Conservation (phyloP, 2,329 filamentous ascomycete genomes). For the Ophiocordyceps robertsii region DNA sequence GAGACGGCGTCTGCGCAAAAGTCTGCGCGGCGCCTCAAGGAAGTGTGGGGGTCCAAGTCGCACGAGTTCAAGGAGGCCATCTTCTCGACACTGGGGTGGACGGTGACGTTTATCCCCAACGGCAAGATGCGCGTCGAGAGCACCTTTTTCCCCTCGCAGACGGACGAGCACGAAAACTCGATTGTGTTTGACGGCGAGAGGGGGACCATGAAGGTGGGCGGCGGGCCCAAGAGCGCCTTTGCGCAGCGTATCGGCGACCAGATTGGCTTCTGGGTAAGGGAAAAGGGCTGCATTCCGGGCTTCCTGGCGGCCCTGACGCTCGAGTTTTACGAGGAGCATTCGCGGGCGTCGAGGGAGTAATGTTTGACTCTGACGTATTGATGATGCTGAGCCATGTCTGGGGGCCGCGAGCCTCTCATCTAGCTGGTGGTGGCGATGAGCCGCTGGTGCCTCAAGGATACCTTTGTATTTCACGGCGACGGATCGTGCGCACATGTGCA, state of each 20-base stretch:
- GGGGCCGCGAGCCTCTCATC: too few relatives aligned
- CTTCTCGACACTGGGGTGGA: slow-evolving; percentile 83
- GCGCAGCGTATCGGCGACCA: slow-evolving; percentile 72
- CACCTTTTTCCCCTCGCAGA: slow-evolving; percentile 62
- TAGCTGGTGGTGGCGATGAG: too few relatives aligned
- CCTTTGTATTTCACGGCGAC: too few relatives aligned
- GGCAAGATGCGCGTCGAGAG: slow-evolving; percentile 86
- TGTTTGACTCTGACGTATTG: not conserved
- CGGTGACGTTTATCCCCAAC: slow-evolving; percentile 91
- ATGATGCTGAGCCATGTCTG: too few relatives aligned
- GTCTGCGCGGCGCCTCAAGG: slow-evolving; percentile 70
- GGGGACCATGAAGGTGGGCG: slow-evolving; percentile 95
- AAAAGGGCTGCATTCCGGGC: slow-evolving; percentile 84
- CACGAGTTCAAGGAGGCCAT: slow-evolving; percentile 94
- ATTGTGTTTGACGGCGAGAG: slow-evolving; percentile 85
- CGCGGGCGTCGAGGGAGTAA: slow-evolving; percentile 2
- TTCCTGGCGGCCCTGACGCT: slow-evolving; percentile 83
- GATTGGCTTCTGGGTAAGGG: slow-evolving; percentile 92
- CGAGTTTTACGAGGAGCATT: slow-evolving; percentile 74
- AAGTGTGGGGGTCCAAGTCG: slow-evolving; percentile 85
- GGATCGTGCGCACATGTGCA: too few relatives aligned
- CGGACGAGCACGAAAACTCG: slow-evolving; percentile 57
- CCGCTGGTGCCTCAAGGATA: too few relatives aligned
- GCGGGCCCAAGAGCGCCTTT: slow-evolving; percentile 77
- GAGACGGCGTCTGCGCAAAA: slow-evolving; percentile 67